Base-by-base conservation (phyloP, 2,329 filamentous ascomycete genomes). In the Diaporthe capsici region DNA sequence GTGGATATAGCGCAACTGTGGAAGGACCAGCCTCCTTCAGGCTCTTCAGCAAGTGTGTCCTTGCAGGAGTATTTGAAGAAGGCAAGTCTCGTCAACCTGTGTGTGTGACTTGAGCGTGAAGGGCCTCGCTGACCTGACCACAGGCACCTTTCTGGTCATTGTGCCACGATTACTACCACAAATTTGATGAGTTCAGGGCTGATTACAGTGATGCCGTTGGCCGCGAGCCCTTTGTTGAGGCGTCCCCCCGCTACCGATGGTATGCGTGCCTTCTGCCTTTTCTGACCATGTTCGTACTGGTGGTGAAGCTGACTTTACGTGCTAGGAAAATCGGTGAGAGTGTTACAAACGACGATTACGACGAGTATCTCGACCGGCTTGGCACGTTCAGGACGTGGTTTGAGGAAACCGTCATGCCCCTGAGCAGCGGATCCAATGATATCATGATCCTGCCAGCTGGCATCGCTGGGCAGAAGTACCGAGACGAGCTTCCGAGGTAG, bases 61-160 rank as follows among this genome's bases (percentile, higher is more conserved):
- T 57, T 76, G 60, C 73, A 71, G 20, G 39, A 75, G 0, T 76
- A 75, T 34, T 61, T 76, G 75, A 42, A 71, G 49, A 73, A 73
- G 63, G 75, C 28, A 47, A 60, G 60, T 28, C 13, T 44, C 28
- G 15, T 15, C 20, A 25, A 22, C 0, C 34, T 8, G 1, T 53
- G 17, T 7, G 4, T 7, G 44, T 13, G 1, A 12, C 5, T 8
- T 31, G 22, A 9, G 12, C 20, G 20, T 6, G 22, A 8, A 8
- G 7, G 4, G 8, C 7, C 13, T 13, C 17, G 25, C 39, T 75
- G 28, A 70, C 39, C 3, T 47, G 10, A 49, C 42, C 10, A 9
- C 7, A 76, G 75, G 75, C 75, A 12, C 75, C 75, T 2, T 70
- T 72, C 31, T 73, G 60, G 73, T 76, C 75, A 12, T 67, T 76